These are phyloP conservation scores for Pseudevernia furfuracea DNA, from an alignment of 495 filamentous ascomycete species.

Conservation along the genomic window DNA sequence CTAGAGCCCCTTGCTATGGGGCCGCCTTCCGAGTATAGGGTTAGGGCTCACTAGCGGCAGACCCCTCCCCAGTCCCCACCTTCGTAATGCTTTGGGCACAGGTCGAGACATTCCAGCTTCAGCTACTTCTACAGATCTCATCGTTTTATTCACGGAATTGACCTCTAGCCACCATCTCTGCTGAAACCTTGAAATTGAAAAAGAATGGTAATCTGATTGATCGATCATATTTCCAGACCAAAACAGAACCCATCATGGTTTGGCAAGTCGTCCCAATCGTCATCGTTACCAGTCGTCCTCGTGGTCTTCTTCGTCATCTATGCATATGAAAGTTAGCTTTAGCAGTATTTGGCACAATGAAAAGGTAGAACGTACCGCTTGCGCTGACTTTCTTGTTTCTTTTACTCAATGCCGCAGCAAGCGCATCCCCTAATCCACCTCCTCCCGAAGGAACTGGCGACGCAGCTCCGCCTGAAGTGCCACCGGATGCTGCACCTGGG, in stretches of 20 bases:
- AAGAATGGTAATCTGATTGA: background rate
- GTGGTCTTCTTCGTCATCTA: slow-evolving; percentile 72
- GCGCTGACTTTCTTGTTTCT: slow-evolving; percentile 83
- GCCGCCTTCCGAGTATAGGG: too few species aligned
- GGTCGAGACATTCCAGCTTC: too few species aligned
- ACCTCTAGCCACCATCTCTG: background rate
- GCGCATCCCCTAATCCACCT: slow-evolving; percentile 69
- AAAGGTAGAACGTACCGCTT: slow-evolving; percentile 63
- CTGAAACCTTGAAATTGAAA: background rate
- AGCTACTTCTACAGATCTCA: background rate
- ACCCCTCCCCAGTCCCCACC: too few species aligned
- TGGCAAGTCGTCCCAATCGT: slow-evolving; percentile 38
- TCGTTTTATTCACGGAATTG: background rate
- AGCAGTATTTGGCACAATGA: background rate
- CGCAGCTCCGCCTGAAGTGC: slow-evolving; percentile 49
- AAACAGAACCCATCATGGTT: slow-evolving; percentile 7
- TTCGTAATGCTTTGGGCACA: too few species aligned
- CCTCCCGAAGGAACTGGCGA: slow-evolving; percentile 40
- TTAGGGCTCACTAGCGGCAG: too few species aligned
- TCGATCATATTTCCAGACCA: background rate
- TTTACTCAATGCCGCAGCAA: slow-evolving; percentile 67
- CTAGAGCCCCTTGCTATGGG: too few species aligned
- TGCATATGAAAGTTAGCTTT: slow-evolving; percentile 24
- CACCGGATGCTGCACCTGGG: slow-evolving; percentile 47
- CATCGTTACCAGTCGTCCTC: slow-evolving; percentile 51